A percentile compares a stretch with the other conserved stretches of the same genome.
phyloP scores from a whole-genome alignment of 768 basidiomycete species.

The Agrocybe pediades region DNA sequence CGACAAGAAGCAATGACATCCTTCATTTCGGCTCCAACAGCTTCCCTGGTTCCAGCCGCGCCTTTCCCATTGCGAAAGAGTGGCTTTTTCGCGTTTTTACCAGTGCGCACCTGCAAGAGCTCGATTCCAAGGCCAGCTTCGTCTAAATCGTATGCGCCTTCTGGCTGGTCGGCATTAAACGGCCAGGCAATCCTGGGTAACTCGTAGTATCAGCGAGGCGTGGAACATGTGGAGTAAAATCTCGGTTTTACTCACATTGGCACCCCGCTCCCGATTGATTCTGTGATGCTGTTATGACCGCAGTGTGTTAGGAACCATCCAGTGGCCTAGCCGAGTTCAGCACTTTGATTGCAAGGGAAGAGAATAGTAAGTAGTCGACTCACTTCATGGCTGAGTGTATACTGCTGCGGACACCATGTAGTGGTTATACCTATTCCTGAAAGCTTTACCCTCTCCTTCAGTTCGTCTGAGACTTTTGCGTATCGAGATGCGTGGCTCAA shows the following conservation, averaged over 20 bases:
- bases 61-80: slow-evolving; percentile 1
- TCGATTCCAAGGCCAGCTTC: slow-evolving; percentile 9
- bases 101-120: slow-evolving; percentile 7
- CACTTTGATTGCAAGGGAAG: too few relatives aligned
- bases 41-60: slow-evolving; percentile 7
- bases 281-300: slow-evolving; percentile 3
- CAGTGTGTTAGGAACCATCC: slow-evolving; percentile 6
- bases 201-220: too few relatives aligned
- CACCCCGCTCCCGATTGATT: slow-evolving; percentile 4
- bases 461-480: slow-evolving; percentile 4
- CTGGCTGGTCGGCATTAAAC: slow-evolving; percentile 10
- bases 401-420: slow-evolving; percentile 7
- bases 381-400: slow-evolving; percentile 5
- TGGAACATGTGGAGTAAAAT: too few relatives aligned
- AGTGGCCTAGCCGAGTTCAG: background rate
- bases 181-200: slow-evolving; percentile 14
- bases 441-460: background rate
- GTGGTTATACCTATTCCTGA: slow-evolving; percentile 5
- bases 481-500: slow-evolving; percentile 6
- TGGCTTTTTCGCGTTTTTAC: slow-evolving; percentile 5
- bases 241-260: slow-evolving; percentile 3
- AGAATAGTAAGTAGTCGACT: too few relatives aligned
- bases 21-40: slow-evolving; percentile 5
- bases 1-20: slow-evolving; percentile 5
- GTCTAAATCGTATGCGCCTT: slow-evolving; percentile 4